phyloP scores from a whole-genome alignment of 352 stramenopile genomes.

The Pythium chondricola region DNA sequence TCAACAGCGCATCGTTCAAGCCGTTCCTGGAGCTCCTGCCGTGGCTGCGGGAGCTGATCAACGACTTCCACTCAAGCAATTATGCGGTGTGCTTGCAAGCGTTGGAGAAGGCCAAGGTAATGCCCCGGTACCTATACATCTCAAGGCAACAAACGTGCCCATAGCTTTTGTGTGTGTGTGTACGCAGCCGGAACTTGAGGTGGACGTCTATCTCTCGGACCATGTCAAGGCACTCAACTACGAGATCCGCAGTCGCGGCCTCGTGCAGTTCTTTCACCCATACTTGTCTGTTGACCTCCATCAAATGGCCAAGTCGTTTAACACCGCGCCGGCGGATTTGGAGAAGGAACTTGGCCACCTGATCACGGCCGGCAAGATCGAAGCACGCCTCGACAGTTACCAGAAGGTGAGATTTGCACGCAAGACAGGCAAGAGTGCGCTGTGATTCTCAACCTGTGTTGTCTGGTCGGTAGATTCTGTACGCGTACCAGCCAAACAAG shows the following conservation, averaged over 20 bases:
- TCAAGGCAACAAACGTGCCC: too few relatives aligned
- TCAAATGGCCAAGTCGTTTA: slow-evolving; percentile 85
- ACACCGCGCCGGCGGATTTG: slow-evolving; percentile 43
- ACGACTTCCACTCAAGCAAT: slow-evolving; percentile 85
- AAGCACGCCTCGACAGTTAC: slow-evolving; percentile 85
- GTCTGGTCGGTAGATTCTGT: slow-evolving; percentile 57
- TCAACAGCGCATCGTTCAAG: slow-evolving; percentile 87
- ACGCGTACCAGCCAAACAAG: slow-evolving; percentile 75
- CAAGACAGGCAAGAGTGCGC: background rate
- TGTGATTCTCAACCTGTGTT: too few relatives aligned
- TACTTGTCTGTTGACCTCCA: slow-evolving; percentile 83
- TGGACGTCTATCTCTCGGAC: slow-evolving; percentile 75
- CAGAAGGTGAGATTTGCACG: slow-evolving; percentile 44
- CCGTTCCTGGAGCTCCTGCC: slow-evolving; percentile 83
- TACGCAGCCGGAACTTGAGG: slow-evolving; percentile 47
- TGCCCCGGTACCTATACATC: too few relatives aligned
- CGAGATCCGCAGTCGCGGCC: slow-evolving; percentile 78
- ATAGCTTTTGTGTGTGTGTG: background rate
- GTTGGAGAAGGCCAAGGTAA: slow-evolving; percentile 74
- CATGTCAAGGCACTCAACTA: slow-evolving; percentile 72
- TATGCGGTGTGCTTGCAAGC: slow-evolving; percentile 77
- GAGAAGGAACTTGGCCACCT: slow-evolving; percentile 79
- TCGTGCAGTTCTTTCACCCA: slow-evolving; percentile 87
- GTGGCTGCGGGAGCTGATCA: slow-evolving; percentile 83
- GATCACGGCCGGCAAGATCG: slow-evolving; percentile 65